These are phyloP conservation scores for Globisporangium spiculum DNA, from an alignment of 352 stramenopile genomes.

Conservation along the genomic window DNA sequence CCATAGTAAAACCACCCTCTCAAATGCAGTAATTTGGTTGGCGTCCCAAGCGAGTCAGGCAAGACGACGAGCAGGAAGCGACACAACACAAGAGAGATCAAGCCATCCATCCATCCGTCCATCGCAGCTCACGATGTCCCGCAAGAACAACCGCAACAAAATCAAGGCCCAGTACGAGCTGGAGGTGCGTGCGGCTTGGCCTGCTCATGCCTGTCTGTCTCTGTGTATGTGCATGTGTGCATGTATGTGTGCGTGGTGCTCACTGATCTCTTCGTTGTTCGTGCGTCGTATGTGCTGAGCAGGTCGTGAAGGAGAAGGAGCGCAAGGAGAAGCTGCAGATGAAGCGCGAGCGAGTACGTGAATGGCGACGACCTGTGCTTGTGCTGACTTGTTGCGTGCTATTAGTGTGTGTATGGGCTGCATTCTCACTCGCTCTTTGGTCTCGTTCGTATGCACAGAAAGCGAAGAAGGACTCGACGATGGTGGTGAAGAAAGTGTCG, in stretches of 20 bases:
- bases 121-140: slow-evolving; percentile 41
- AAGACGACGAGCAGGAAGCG: slow-evolving; percentile 10
- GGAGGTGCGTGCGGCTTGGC: slow-evolving; percentile 31
- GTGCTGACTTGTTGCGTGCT: background rate
- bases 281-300: background rate
- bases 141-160: slow-evolving; percentile 79
- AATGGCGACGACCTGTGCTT: background rate
- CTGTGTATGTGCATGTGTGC: background rate
- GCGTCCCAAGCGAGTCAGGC: background rate
- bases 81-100: slow-evolving; percentile 4
- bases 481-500: slow-evolving; percentile 65
- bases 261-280: background rate
- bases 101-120: background rate
- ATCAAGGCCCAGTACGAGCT: slow-evolving; percentile 82
- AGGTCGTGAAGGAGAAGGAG: slow-evolving; percentile 50
- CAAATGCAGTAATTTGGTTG: background rate
- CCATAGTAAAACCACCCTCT: background rate
- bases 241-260: background rate
- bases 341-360: slow-evolving; percentile 60
- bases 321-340: slow-evolving; percentile 72
- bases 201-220: background rate
- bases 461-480: slow-evolving; percentile 55
- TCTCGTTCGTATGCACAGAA: slow-evolving; percentile 25
- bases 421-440: too few relatives aligned
- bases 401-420: background rate